Base-by-base conservation (phyloP, 1,284 basidiomycete genomes). In the Tilletia horrida region DNA sequence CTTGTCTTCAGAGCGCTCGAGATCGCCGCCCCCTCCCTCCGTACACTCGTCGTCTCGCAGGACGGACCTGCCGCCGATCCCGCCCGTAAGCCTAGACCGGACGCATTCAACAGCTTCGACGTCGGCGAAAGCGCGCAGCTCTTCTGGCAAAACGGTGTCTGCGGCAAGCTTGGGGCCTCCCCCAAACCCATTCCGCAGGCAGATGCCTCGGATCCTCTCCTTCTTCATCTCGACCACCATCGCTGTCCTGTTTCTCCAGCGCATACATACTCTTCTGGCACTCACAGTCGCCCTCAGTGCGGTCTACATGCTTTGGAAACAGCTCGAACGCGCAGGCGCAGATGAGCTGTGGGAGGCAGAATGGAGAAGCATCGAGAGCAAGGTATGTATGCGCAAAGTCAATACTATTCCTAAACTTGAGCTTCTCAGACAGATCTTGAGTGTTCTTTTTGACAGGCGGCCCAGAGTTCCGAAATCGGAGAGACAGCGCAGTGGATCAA, bases 401-500 rank as follows among this genome's bases (percentile, higher is more conserved):
- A 14, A 11, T 50, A n/a, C 43, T 29, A 35, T 6, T 9, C 43
- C 18, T 7, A 50, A 47, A 29, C 23, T 42, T 18, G 27, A 18
- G 23, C 35, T 29, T 63, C 50, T 64, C 11, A n/a, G 3, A 44
- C 25, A 40, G 7, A 9, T n/a, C 2, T 47, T 27, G n/a, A 43
- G 25, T 47, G 18, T n/a, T n/a, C 63, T 64, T 4, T 43, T 21
- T 23, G 21, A 47, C 25, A 50, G 45, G 27, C 29, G 1, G 7
- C 42, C 2, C 45, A 40, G 9, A 55, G 27, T 18, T 4, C 23
- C 16, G 27, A 29, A 6, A 29, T 25, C 23, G 70, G 71, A 25
- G 76, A 79, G 59, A 77, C 75, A 14, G 78, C 73, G 40, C 72
- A 76, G 35, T 79, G 78, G 78, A 71, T 79, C 73, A 79, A 79